Conservation (phyloP, 2,329 filamentous ascomycete genomes). For the Diaporthe nobilis region DNA sequence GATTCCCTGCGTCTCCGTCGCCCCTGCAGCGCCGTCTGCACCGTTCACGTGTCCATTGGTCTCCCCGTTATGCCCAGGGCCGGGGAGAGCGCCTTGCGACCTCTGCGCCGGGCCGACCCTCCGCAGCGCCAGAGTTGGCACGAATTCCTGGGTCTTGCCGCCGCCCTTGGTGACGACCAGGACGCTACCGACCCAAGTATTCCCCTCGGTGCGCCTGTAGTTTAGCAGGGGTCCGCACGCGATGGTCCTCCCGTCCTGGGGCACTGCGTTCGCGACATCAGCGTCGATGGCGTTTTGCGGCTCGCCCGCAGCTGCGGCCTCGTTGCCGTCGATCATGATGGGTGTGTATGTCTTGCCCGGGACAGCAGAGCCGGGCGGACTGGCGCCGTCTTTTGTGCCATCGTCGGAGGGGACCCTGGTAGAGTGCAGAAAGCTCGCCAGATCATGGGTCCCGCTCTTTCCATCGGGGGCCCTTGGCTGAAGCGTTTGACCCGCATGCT, state of each 20-base stretch:
- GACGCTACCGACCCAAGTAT: conserved; percentile 86
- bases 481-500: conserved; percentile 57
- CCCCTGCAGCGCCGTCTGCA: conserved; percentile 42
- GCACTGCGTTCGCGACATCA: conserved; percentile 43
- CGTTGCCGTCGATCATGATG: conserved; percentile 61
- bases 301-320: conserved; percentile 49
- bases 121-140: conserved; percentile 72
- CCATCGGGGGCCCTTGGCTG: conserved; percentile 53
- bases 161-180: conserved; percentile 85
- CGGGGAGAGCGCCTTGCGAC: conserved; percentile 41
- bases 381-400: conserved; percentile 34
- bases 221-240: conserved; percentile 83
- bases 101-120: conserved; percentile 51
- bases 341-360: conserved; percentile 56
- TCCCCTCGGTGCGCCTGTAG: conserved; percentile 79
- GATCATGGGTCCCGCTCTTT: conserved; percentile 61
- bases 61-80: conserved; percentile 49
- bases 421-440: conserved; percentile 70
- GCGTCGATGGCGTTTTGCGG: conserved; percentile 38
- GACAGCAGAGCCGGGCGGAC: conserved; percentile 39
- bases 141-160: conserved; percentile 67
- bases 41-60: conserved; percentile 50
- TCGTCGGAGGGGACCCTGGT: conserved; percentile 63
- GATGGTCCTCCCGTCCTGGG: conserved; percentile 69
- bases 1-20: conserved; percentile 63